Evolutionary conservation across 768 basidiomycete species (phyloP).

Genomic region (Steccherinum ochraceum): DNA sequence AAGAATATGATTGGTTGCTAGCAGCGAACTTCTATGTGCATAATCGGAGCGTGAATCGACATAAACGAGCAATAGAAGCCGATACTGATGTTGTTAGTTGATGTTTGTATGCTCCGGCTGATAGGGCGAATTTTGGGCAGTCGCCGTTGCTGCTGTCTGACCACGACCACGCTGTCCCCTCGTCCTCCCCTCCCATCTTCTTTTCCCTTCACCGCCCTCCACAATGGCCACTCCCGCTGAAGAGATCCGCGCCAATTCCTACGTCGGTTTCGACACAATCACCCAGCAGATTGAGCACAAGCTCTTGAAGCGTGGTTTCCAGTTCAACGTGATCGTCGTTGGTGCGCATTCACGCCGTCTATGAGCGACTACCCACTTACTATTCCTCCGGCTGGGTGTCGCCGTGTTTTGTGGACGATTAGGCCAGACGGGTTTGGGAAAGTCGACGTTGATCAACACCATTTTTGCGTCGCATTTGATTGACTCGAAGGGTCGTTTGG

Average conservation of each 20-base stretch:
- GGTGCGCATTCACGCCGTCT: slow-evolving; percentile 47
- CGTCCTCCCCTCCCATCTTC: background rate
- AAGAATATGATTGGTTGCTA: too few relatives aligned
- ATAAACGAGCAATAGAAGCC: background rate
- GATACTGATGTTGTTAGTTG: background rate
- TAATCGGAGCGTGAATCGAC: background rate
- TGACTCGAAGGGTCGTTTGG: slow-evolving; percentile 92
- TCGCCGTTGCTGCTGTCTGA: too few relatives aligned
- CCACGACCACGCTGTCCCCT: background rate
- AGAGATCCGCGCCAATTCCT: slow-evolving; percentile 87
- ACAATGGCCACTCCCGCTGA: slow-evolving; percentile 46
- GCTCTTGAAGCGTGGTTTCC: slow-evolving; percentile 97
- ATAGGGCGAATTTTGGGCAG: background rate
- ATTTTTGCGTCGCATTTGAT: slow-evolving; percentile 98
- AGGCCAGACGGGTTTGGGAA: slow-evolving; percentile 98
- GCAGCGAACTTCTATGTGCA: too few relatives aligned
- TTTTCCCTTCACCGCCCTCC: background rate
- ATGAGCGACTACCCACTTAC: background rate
- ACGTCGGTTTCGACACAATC: slow-evolving; percentile 98
- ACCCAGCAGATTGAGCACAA: slow-evolving; percentile 98
- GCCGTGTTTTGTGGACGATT: slow-evolving; percentile 5
- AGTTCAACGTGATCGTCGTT: slow-evolving; percentile 97
- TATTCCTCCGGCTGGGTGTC: background rate
- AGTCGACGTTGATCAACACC: slow-evolving; percentile 98
- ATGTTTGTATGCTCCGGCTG: background rate